Conservation (phyloP, 148 eudicot genomes). For the Pouteria glomerata region DNA sequence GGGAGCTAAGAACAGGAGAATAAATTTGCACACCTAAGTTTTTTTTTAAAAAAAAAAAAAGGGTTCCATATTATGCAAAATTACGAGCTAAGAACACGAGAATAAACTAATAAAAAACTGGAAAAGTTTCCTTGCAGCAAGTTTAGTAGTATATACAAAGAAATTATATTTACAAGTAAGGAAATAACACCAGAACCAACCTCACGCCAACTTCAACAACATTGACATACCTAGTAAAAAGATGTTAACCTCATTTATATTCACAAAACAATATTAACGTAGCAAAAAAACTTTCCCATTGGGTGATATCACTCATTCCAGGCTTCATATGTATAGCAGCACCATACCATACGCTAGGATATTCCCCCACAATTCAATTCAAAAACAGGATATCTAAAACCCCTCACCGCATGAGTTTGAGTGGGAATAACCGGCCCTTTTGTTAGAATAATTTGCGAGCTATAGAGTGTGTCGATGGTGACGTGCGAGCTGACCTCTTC, state of each 20-base stretch:
- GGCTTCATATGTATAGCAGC: too few species aligned
- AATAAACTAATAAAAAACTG: not conserved
- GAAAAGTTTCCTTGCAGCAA: not conserved
- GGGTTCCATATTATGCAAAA: not conserved
- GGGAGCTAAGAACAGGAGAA: too few species aligned
- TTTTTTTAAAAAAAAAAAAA: not conserved
- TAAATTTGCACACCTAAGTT: too few species aligned
- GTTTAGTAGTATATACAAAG: not conserved
- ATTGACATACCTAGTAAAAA: not conserved
- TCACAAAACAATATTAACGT: not conserved
- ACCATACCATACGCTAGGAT: too few species aligned
- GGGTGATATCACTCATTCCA: too few species aligned
- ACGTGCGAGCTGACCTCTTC: slow-evolving; percentile 7
- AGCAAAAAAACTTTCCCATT: not conserved
- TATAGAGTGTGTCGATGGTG: not conserved
- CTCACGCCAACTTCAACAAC: not conserved
- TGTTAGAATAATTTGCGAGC: not conserved
- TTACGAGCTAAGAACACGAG: not conserved
- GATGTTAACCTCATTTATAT: slow-evolving; percentile 2
- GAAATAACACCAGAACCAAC: not conserved
- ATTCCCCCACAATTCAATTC: too few species aligned
- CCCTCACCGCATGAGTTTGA: too few species aligned
- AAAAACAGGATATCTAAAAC: too few species aligned
- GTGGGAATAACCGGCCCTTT: not conserved
- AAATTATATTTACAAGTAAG: not conserved